A percentile compares a stretch with the other conserved stretches of the same genome.
Evolutionary conservation across 805 yeast genomes (phyloP).

Genomic region (Barnettozyma salicaria): DNA sequence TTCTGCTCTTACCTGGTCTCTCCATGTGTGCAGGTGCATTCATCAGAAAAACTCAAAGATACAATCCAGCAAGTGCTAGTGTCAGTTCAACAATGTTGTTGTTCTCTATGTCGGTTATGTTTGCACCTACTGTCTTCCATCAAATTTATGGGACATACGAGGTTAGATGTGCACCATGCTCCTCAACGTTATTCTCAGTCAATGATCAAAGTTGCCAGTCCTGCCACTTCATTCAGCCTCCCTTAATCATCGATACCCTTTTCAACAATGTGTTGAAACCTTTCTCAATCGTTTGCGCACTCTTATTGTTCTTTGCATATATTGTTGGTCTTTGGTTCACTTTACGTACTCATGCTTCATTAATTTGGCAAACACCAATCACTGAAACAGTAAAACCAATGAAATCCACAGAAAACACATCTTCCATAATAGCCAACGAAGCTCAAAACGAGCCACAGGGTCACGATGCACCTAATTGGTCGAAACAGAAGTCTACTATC

Average conservation of each 20-base stretch:
- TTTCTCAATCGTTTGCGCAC: constrained; percentile 72
- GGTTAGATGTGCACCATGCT: constrained; percentile 61
- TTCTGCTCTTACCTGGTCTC: constrained; percentile 82
- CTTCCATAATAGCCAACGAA: background rate
- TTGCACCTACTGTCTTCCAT: constrained; percentile 86
- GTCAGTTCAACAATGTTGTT: constrained; percentile 94
- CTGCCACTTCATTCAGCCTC: constrained; percentile 76
- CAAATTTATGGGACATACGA: constrained; percentile 87
- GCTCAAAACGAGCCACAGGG: constrained; percentile 37
- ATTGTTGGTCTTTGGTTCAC: constrained; percentile 89
- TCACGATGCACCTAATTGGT: constrained; percentile 98
- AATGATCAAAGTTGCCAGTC: constrained; percentile 45
- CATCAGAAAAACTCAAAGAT: constrained; percentile 85
- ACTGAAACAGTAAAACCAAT: constrained; percentile 21
- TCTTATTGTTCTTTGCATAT: constrained; percentile 76
- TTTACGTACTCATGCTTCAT: constrained; percentile 89
- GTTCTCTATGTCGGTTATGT: constrained; percentile 84
- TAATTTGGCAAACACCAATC: constrained; percentile 82
- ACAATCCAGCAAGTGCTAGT: constrained; percentile 94
- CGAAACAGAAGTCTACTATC: constrained; percentile 73
- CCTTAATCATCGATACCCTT: constrained; percentile 60
- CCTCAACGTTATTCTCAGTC: constrained; percentile 6
- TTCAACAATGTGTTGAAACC: constrained; percentile 73
- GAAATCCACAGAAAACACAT: background rate
- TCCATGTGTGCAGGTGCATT: constrained; percentile 98